Evolutionary conservation across 2,329 filamentous ascomycete genomes (phyloP).

Genomic region (Trichoderma sp.): DNA sequence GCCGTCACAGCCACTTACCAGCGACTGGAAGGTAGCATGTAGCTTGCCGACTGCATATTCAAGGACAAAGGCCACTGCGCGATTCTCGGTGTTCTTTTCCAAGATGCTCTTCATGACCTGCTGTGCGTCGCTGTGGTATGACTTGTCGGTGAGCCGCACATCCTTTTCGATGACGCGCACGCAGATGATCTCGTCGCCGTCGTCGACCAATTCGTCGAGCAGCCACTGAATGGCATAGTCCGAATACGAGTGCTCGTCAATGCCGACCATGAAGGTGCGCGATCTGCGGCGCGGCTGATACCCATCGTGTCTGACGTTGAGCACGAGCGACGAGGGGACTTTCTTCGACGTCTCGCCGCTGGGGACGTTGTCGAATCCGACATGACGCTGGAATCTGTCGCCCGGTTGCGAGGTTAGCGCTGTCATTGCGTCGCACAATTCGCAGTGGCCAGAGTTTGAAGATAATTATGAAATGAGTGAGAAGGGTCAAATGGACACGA

Average conservation of each 20-base stretch:
- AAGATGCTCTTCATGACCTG: constrained; percentile 75
- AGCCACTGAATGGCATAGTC: constrained; percentile 92
- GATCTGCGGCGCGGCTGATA: constrained; percentile 80
- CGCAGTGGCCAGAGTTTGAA: neutral
- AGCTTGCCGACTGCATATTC: constrained; percentile 90
- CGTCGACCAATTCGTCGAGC: constrained; percentile 87
- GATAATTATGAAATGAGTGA: neutral
- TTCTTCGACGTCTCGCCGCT: constrained; percentile 58
- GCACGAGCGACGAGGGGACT: constrained; percentile 70
- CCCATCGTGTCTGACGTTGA: constrained; percentile 83
- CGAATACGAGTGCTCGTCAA: constrained; percentile 89
- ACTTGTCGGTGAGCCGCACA: constrained; percentile 66
- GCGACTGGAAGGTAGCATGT: constrained; percentile 84
- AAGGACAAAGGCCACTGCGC: constrained; percentile 80
- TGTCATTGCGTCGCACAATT: constrained; percentile 40
- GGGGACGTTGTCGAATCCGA: constrained; percentile 63
- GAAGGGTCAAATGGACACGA: neutral
- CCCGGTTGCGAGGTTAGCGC: constrained; percentile 48
- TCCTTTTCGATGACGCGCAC: constrained; percentile 86
- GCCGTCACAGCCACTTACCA: constrained; percentile 58
- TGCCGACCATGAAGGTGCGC: constrained; percentile 86
- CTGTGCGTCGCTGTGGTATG: constrained; percentile 76
- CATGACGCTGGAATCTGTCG: constrained; percentile 60
- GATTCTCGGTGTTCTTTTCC: constrained; percentile 74
- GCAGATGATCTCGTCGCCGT: constrained; percentile 91